Evolutionary conservation across 78 protist species (phyloP), one percentile per base, ranked within the genome.

Genomic region (Dictyostelium citrinum): DNA sequence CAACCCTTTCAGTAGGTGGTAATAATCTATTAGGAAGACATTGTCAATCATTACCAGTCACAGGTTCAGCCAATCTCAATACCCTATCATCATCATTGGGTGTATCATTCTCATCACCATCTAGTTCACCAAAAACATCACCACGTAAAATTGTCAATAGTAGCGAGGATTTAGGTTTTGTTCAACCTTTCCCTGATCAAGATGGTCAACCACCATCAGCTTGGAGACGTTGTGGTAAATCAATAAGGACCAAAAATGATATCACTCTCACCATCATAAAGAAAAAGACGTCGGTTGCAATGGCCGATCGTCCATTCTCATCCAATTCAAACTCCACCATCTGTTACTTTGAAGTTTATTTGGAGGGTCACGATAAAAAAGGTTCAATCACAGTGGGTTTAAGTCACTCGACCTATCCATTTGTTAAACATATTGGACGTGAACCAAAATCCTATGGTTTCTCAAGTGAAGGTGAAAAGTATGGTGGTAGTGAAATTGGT

Each of bases 221-320:
- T 9, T 86, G 92, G 92, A 58, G 92, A 37, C 74, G 92, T 43
- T 77, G 78, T 64, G 92, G 92, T 29, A 86, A 86, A 35, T 86
- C 92, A 16, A 35, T 86, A 1, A 75, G 37, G 51, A 22, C n/a
- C 16, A 86, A 77, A 41, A 79, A 86, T 35, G 27, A 86, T 11
- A 86, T 86, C 12, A 77, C 92, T 0, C 7, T 77, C 16, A 76
- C 92, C 14, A 86, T 86, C 60, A 55, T 86, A 55, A 86, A 77
- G 31, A 86, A 86, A 60, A 86, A 86, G 31, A 86, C 92, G 1
- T 74, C 92, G 2, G 61, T 77, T 10, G 92, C 84, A 24, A 37
- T 39, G 39, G 92, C 92, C 5, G 49, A 86, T 49, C 74, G 92
- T 27, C 92, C 92, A 61, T 86, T 86, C 51, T 80, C 92, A 6